These are phyloP conservation scores for Aureobasidium namibiae DNA, from an alignment of 2,329 filamentous ascomycete genomes.

Conservation along the genomic window DNA sequence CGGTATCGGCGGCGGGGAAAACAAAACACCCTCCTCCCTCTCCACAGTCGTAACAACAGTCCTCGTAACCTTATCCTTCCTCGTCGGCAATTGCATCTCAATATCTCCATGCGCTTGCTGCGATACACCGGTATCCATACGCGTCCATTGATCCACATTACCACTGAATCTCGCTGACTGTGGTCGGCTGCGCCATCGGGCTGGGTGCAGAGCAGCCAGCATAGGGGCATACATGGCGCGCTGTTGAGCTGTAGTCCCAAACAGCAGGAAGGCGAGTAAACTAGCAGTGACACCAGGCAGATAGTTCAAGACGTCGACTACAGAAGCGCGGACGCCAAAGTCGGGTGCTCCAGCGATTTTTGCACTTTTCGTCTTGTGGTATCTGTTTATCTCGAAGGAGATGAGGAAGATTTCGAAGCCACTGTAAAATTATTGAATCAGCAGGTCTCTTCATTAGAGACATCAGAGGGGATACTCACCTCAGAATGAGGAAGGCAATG, in stretches of 20 bases:
- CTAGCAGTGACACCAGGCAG: constrained; percentile 14
- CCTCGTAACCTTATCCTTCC: neutral
- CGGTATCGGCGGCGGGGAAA: neutral
- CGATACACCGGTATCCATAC: neutral
- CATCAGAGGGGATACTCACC: neutral
- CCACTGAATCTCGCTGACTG: neutral
- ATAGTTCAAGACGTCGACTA: constrained; percentile 15
- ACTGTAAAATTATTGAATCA: neutral
- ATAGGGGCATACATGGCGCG: constrained; percentile 13
- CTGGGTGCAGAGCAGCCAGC: neutral
- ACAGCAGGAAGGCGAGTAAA: constrained; percentile 16
- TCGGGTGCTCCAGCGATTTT: constrained; percentile 12
- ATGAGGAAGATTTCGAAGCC: constrained; percentile 17
- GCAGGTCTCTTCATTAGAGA: too few relatives aligned
- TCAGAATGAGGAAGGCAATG: constrained; percentile 15
- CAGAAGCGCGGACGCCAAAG: constrained; percentile 10
- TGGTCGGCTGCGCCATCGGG: neutral
- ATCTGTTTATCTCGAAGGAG: constrained; percentile 9
- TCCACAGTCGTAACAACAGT: neutral
- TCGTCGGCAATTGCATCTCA: constrained; percentile 6
- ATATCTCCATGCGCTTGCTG: neutral
- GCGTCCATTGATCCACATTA: neutral
- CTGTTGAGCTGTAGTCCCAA: constrained; percentile 17
- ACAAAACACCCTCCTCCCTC: neutral
- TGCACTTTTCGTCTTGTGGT: constrained; percentile 9